Percentiles rank a stretch among this genome's conserved stretches.
Conservation (phyloP, 192 early-diverging fungal species). For the Podila epicladia region DNA sequence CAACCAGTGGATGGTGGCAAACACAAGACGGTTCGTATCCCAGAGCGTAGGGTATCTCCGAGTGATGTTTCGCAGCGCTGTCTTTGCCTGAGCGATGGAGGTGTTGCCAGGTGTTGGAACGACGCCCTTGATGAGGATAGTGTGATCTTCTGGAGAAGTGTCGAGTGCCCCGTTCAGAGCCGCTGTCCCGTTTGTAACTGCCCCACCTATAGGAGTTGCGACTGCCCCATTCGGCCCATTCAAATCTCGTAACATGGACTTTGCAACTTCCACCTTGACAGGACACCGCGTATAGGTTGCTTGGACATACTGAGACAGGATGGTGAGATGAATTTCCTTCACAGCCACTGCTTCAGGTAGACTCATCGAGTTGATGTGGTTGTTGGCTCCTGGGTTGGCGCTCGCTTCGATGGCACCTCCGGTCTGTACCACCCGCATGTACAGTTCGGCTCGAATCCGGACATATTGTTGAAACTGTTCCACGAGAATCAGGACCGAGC, state of each 20-base stretch:
- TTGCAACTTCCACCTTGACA: constrained; percentile 28
- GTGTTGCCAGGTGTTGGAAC: constrained; percentile 10
- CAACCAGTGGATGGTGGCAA: constrained; percentile 45
- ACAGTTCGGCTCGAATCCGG: constrained; percentile 22
- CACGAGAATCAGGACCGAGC: constrained; percentile 28
- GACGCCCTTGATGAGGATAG: constrained; percentile 31
- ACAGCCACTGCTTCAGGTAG: constrained; percentile 26
- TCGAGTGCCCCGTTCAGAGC: constrained; percentile 6
- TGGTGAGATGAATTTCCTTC: constrained; percentile 28
- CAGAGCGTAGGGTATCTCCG: constrained; percentile 23
- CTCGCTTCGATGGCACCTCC: constrained; percentile 16
- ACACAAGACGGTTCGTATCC: constrained; percentile 44
- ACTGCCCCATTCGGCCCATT: constrained; percentile 7
- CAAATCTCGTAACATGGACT: constrained; percentile 29
- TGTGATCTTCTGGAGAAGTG: constrained; percentile 26
- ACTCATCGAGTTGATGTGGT: constrained; percentile 43
- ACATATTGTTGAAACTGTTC: constrained; percentile 36
- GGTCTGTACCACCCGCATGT: constrained; percentile 12
- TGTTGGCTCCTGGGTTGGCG: constrained; percentile 8
- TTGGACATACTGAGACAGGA: constrained; percentile 24
- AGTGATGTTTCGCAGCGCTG: constrained; percentile 22
- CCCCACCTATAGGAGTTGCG: not conserved
- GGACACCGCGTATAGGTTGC: constrained; percentile 29
- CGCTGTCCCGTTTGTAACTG: not conserved
- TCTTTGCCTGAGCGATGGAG: constrained; percentile 20